Evolutionary conservation across 306 rosid genomes (phyloP).

Genomic region (Trifolium subterraneum): DNA sequence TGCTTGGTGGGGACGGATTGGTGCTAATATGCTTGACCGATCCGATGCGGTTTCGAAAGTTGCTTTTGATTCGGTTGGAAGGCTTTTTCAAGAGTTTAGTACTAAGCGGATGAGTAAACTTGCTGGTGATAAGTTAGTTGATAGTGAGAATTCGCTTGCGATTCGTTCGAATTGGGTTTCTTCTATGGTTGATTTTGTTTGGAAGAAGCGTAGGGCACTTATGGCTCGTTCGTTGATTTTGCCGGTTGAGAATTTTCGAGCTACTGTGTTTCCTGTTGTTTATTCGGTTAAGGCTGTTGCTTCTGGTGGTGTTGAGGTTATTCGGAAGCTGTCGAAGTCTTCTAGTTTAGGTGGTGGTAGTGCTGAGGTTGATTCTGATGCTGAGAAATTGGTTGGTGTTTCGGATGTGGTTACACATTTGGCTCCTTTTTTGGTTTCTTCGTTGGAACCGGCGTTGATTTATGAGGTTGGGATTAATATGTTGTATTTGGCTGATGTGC

Average conservation of each 20-base stretch:
- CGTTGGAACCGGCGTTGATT: conserved; percentile 93
- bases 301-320: conserved; percentile 80
- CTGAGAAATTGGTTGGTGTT: conserved; percentile 87
- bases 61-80: conserved; percentile 93
- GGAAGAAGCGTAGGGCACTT: conserved; percentile 90
- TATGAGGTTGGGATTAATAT: conserved; percentile 93
- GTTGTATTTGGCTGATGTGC: conserved; percentile 97
- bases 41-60: conserved; percentile 88
- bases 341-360: conserved; percentile 41
- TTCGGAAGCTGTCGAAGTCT: conserved; percentile 80
- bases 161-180: conserved; percentile 97
- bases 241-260: conserved; percentile 89
- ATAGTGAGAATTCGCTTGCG: conserved; percentile 92
- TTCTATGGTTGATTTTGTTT: conserved; percentile 90
- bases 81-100: conserved; percentile 89
- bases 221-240: conserved; percentile 88
- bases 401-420: conserved; percentile 91
- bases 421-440: conserved; percentile 89
- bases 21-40: conserved; percentile 82
- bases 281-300: conserved; percentile 94
- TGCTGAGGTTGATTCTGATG: conserved; percentile 65
- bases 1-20: conserved; percentile 88
- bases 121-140: conserved; percentile 92
- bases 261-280: conserved; percentile 86
- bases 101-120: conserved; percentile 90